Base-by-base conservation (phyloP, 2,329 filamentous ascomycete species). In the Pyrenophora teres region DNA sequence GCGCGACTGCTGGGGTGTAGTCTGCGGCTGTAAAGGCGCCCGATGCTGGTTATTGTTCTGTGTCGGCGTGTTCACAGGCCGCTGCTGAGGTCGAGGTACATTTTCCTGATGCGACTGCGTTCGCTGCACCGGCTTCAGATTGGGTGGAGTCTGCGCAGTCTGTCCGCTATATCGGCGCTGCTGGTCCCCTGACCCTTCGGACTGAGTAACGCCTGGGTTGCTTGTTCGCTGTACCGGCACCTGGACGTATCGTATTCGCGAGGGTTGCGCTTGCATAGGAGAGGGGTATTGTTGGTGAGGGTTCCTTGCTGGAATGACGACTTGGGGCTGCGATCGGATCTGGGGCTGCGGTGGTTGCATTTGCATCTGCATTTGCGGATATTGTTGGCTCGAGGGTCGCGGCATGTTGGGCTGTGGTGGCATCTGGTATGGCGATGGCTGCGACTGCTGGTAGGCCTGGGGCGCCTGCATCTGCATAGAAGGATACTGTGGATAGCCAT, bases 101-200 rank as follows among this genome's bases (percentile, higher is more conserved):
- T 66, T 63, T 50, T 72, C 64, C 30, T 72, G 64, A 35, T 74
- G 59, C 46, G 73, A 72, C 21, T 72, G 67, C 40, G 76, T 70
- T 35, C 72, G 70, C 31, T 69, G 67, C 31, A 68, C 62, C 15
- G 75, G 70, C 38, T 76, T 77, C 39, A 71, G 68, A 32, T 58
- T 61, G 19, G 73, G 61, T n/a, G 69, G 56, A 13, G 31, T 46
- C 18, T 50, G 55, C n/a, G 43, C 38, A 21, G 62, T 62, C 13
- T 60, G 64, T 23, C 43, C 37, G 15, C 53, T 62, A 32, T 57
- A 52, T 7, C 43, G 55, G 16, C 61, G 59, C 19, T 53, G 59
- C 21, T 55, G 57, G 12, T 60, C 59, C 7, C 47, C 50, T 4
- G 59, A 13, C 1, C 56, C 60, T 15, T 64, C 64, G 38, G 48